Evolutionary conservation across 208 protist species (phyloP).

Genomic region (Herpetomonas samuelpessoai): DNA sequence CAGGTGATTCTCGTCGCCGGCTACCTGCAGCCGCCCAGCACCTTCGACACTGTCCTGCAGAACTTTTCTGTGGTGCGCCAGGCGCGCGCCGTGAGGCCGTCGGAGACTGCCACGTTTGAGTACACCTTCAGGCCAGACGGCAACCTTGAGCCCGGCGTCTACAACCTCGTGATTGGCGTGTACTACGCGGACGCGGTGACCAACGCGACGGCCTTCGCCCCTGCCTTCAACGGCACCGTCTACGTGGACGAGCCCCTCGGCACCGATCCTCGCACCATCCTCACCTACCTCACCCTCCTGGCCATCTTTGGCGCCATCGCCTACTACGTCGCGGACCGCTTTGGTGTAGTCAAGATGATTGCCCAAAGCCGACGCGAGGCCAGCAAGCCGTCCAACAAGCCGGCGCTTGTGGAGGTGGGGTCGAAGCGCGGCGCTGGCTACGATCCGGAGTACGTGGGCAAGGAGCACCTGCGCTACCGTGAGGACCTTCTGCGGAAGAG

Average conservation of each 20-base stretch:
- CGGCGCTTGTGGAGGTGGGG: conserved; percentile 20
- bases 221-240: conserved; percentile 77
- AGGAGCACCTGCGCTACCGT: conserved; percentile 75
- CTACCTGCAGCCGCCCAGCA: conserved; percentile 42
- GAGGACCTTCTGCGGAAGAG: conserved; percentile 55
- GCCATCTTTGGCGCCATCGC: conserved; percentile 42
- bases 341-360: conserved; percentile 51
- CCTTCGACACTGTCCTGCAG: conserved; percentile 53
- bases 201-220: conserved; percentile 63
- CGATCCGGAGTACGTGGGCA: conserved; percentile 79
- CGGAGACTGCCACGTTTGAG: conserved; percentile 70
- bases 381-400: conserved; percentile 4
- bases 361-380: conserved; percentile 5
- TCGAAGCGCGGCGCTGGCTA: conserved; percentile 42
- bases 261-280: conserved; percentile 75
- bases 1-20: conserved; percentile 55
- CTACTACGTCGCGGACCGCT: conserved; percentile 44
- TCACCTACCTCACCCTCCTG: conserved; percentile 83
- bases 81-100: conserved; percentile 46
- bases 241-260: conserved; percentile 58
- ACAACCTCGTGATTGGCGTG: conserved; percentile 80
- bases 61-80: conserved; percentile 90
- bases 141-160: conserved; percentile 71
- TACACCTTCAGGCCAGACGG: conserved; percentile 79
- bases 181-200: conserved; percentile 61